Percentiles rank a stretch among this genome's conserved stretches.
phyloP scores from a whole-genome alignment of 768 basidiomycete species.

The Mycena capillaripes region DNA sequence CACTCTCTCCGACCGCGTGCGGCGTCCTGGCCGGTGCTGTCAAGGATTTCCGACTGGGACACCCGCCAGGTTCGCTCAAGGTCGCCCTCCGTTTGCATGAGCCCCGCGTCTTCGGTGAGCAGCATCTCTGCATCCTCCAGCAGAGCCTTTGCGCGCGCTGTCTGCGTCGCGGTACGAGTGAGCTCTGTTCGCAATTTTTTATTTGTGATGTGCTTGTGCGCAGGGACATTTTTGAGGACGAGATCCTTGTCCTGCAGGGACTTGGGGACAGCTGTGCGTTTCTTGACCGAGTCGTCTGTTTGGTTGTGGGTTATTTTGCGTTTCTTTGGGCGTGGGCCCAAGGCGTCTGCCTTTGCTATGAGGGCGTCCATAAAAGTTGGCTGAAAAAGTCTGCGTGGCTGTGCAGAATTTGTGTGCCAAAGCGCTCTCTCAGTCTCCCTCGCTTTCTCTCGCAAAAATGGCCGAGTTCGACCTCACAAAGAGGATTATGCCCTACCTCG shows the following conservation, averaged over 20 bases:
- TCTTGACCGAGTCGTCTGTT: slow-evolving; percentile 70
- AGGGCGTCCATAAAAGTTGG: slow-evolving; percentile 79
- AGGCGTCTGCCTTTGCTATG: slow-evolving; percentile 76
- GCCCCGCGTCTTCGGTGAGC: slow-evolving; percentile 77
- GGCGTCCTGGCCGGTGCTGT: slow-evolving; percentile 80
- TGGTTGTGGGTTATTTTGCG: slow-evolving; percentile 60
- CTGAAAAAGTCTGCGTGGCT: slow-evolving; percentile 8
- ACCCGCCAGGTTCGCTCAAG: slow-evolving; percentile 94
- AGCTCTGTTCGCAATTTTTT: slow-evolving; percentile 83
- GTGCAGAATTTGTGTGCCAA: slow-evolving; percentile 19
- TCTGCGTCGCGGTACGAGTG: slow-evolving; percentile 69
- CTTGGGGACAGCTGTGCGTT: slow-evolving; percentile 74
- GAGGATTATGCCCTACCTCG: slow-evolving; percentile 91
- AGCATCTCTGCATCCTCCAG: slow-evolving; percentile 81
- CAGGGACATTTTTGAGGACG: slow-evolving; percentile 58
- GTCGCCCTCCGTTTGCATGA: slow-evolving; percentile 80
- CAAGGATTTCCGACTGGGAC: slow-evolving; percentile 81
- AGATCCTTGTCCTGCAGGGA: slow-evolving; percentile 69
- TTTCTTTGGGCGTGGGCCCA: slow-evolving; percentile 63
- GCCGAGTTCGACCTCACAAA: slow-evolving; percentile 93
- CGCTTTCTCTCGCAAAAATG: slow-evolving; percentile 63
- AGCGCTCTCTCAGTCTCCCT: not conserved
- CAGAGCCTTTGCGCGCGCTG: slow-evolving; percentile 72
- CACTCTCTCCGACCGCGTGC: slow-evolving; percentile 82
- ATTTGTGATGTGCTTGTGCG: slow-evolving; percentile 76